A percentile compares a stretch with the other conserved stretches of the same genome.
Conservation (phyloP, 2,329 filamentous ascomycete species). For the Phialophora macrospora region DNA sequence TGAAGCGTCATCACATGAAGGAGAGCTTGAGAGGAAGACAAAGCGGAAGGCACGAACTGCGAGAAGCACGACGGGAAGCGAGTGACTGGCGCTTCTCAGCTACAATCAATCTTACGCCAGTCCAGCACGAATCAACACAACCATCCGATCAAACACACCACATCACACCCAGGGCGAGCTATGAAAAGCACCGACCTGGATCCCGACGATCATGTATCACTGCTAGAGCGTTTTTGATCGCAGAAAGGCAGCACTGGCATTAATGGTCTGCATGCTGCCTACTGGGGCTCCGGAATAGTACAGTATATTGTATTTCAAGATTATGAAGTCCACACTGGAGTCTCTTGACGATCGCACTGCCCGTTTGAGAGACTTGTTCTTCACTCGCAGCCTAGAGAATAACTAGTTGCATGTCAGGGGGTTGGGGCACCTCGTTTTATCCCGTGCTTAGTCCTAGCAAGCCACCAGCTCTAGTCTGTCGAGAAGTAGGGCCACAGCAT, state of each 20-base stretch:
- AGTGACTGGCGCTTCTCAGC: neutral
- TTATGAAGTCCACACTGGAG: neutral
- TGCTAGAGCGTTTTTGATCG: constrained; percentile 22
- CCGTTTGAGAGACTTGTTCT: neutral
- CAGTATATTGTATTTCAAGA: constrained; percentile 17
- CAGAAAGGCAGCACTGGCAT: constrained; percentile 3
- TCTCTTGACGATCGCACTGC: neutral
- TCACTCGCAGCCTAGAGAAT: neutral
- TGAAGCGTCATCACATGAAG: constrained; percentile 27
- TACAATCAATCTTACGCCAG: constrained; percentile 6
- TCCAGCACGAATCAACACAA: constrained; percentile 10
- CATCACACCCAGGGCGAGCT: neutral
- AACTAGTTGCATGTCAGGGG: neutral
- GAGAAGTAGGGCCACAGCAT: neutral
- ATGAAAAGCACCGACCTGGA: neutral
- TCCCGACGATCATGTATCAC: constrained; percentile 23
- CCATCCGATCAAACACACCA: neutral
- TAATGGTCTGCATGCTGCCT: constrained; percentile 15
- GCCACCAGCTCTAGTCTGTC: neutral
- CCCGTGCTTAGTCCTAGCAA: no score
- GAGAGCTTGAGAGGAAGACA: neutral
- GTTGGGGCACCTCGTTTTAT: neutral
- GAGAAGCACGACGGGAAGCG: neutral
- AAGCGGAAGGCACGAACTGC: constrained; percentile 4
- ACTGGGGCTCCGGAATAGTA: constrained; percentile 16